Conservation (phyloP, 2,329 filamentous ascomycete species). For the Colletotrichum musicola region DNA sequence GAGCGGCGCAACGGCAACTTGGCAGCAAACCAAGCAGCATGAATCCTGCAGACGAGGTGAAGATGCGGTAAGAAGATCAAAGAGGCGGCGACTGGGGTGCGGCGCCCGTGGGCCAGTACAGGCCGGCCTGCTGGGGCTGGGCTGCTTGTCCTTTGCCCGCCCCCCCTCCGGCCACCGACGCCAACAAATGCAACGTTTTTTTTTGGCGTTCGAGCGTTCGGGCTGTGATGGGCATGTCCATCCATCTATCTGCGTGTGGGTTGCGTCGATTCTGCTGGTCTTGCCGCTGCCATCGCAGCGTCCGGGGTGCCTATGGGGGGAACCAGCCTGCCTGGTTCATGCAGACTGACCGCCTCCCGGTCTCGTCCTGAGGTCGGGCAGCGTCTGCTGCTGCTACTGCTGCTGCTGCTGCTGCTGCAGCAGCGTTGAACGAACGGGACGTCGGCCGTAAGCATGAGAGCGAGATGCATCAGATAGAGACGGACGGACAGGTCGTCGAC, state of each 20-base stretch:
- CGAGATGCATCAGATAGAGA: neutral
- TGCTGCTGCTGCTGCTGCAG: neutral
- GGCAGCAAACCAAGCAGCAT: slow-evolving; percentile 27
- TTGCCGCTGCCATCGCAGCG: slow-evolving; percentile 6
- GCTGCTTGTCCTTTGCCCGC: neutral
- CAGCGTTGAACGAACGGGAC: neutral
- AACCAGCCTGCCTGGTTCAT: neutral
- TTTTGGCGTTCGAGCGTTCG: neutral
- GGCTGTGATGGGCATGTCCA: slow-evolving; percentile 3
- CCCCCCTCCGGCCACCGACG: too few relatives aligned
- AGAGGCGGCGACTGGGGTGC: slow-evolving; percentile 29
- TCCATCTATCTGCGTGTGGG: neutral
- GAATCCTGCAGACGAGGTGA: slow-evolving; percentile 34
- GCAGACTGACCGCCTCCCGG: neutral
- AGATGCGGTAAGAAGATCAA: slow-evolving; percentile 38
- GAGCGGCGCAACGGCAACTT: slow-evolving; percentile 18
- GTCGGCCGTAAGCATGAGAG: neutral
- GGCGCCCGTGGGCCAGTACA: neutral
- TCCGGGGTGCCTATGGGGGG: neutral
- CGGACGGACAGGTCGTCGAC: neutral
- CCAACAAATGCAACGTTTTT: too few relatives aligned
- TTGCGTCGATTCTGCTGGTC: slow-evolving; percentile 12
- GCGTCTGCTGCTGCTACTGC: neutral
- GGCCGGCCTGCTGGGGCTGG: neutral
- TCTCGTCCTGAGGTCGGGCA: neutral